Evolutionary conservation across 768 basidiomycete species (phyloP), one percentile per base, ranked within the genome.

Genomic region (Pulveroboletus sp.): DNA sequence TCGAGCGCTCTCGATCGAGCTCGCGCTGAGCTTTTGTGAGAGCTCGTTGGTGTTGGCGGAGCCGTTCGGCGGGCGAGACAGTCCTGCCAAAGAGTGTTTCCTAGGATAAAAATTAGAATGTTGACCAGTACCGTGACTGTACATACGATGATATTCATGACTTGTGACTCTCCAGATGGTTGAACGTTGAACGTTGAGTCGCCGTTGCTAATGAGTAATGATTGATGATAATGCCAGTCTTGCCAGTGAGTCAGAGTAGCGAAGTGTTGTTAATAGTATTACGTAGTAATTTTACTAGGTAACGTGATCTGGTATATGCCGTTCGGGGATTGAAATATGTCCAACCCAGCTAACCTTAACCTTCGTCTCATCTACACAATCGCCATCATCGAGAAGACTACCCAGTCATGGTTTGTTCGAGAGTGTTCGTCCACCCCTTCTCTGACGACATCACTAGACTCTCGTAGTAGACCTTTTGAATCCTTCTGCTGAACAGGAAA

Each of bases 391-490:
- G 32, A 43, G 43, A 49, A 50, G 36, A 47, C 35, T 19, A 45
- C 41, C 45, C 59, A 41, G 51, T 5, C 36, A 62, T 62, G 61
- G 61, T 62, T 50, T 24, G 59, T 38, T 20, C 13, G 25, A 17
- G 2, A 4, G 23, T 38, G 2, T 19, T 27, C 24, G 8, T 35
- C 24, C 31, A 6, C 31, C 13, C 19, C 21, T 1, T 35, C 12
- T 41, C 52, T 63, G 23, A 63, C 43, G 14, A 43, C 24, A 1
- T 39, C n/a, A 8, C 13, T 52, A 95, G 94, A 81, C 91, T 82
- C 92, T 98, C 77, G 93, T 92, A 71, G 71, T 97, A 70, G 97
- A 99, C 75, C 88, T 99, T 71, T 87, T 98, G 71, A 90, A 98
- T 85, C 95, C 93, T 61, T 87, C 92, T 51, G 72, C 81, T 59